Base-by-base conservation (phyloP, 1,284 basidiomycete genomes). In the Cryptococcus maquisensis region DNA sequence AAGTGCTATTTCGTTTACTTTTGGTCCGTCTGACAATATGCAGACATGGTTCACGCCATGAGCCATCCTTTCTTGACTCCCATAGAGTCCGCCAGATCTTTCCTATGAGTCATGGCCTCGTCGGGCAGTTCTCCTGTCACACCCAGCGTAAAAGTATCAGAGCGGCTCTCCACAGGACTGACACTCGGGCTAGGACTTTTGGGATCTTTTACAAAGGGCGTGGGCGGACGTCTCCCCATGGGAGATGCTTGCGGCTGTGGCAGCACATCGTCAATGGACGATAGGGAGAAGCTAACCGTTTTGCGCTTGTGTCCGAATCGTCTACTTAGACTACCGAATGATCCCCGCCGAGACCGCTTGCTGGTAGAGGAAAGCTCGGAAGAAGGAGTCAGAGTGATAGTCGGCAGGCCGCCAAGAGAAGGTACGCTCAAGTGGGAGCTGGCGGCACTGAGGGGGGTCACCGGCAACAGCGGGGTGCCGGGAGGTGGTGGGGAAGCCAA, bases 11-110 rank as follows among this genome's bases (percentile, higher is more conserved):
- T n/a, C n/a, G n/a, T n/a, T n/a, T n/a, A n/a, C n/a, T n/a, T n/a
- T n/a, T n/a, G n/a, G n/a, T n/a, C 8, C 18, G 16, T 16, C 12
- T 16, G 12, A 44, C 20, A 18, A 24, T 23, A 24, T 23, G 28
- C 28, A 32, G 6, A 32, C 8, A 24, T 46, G 24, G 23, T 37
- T 50, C 28, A 62, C 39, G 58, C 47, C 61, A 67, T 66, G 41
- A 69, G 54, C 67, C 67, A 69, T 16, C 51, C 39, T 60, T 67
- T 67, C 48, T 67, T 47, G 10, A 69, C 60, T 0, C 64, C 64
- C 67, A 67, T 67, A 3, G 63, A 52, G 51, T 66, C 67, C 24
- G 62, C 54, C n/a, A 28, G 46, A n/a, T 62, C 45, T 16, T 48
- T 36, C n/a, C 48, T 52, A 41, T 66, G 60, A 2, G 41, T 42